Evolutionary conservation across 345 rosid genomes (phyloP), one percentile per base, ranked within the genome.

Genomic region (Crucihimalaya himalaica): DNA sequence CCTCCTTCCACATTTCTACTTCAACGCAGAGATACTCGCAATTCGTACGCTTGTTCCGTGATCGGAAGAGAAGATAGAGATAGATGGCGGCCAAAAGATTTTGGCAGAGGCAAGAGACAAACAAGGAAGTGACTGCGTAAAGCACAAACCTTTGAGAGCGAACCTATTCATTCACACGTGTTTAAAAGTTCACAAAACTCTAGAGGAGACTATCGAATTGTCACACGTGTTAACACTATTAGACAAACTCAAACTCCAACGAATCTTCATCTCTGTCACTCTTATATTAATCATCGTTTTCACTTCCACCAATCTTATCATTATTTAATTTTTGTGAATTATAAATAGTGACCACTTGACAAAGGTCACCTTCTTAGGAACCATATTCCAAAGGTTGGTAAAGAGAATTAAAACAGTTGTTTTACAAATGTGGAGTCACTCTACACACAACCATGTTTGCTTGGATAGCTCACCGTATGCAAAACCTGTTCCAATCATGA

Each of bases 1-100:
- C 81, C 45, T 82, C 81, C 35, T 80, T 79, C 83, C 81, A 79
- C 73, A 71, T 63, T 19, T 32, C 28, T 45, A 19, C 12, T 59
- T 45, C 52, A 5, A 65, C 57, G 21, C 60, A 31, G 28, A 23
- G 23, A n/a, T 34, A 46, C 4, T 64, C 21, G 19, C 9, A 21
- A 34, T 58, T 66, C 15, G 13, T 31, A 23, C 0, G 28, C 5
- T 39, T 59, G 6, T 52, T 55, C 54, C 27, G 48, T 60, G 73
- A 68, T 75, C 63, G 52, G 72, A 39, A 28, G 16, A 67, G n/a
- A 35, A 43, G 48, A 63, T 19, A 14, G n/a, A 3, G 46, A 29
- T 52, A 48, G 11, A 28, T 14, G 55, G 62, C 46, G 56, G 47
- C 47, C 37, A 53, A 46, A 45, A 28, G 68, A 28, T 37, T 34